Conservation (phyloP, 257 asterid species). For the Parsonsia alboflavescens region DNA sequence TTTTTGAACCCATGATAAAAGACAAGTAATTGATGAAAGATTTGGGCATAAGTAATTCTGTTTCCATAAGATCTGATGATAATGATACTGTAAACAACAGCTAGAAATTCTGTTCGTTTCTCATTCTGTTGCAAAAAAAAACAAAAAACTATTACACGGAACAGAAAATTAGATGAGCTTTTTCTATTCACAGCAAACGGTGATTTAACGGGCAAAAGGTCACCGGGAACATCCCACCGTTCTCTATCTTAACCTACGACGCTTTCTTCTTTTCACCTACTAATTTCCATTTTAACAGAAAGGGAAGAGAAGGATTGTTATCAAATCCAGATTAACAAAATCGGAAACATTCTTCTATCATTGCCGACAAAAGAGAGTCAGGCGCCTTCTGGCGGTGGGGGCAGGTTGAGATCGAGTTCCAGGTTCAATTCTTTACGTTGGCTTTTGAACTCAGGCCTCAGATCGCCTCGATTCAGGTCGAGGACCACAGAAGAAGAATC, state of each 20-base stretch:
- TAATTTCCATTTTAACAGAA: background rate
- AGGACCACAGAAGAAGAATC: constrained; percentile 23
- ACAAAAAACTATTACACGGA: too few species aligned
- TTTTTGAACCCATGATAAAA: background rate
- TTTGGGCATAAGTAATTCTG: background rate
- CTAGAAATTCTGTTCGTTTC: constrained; percentile 12
- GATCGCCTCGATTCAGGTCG: constrained; percentile 23
- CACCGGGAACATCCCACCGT: constrained; percentile 20
- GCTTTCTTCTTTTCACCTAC: background rate
- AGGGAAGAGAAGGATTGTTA: background rate
- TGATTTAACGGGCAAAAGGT: constrained; percentile 7
- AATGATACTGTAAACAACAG: constrained; percentile 16
- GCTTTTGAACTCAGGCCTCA: constrained; percentile 14
- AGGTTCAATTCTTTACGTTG: background rate
- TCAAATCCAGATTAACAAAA: background rate
- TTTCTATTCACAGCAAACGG: constrained; percentile 23
- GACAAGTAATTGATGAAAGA: too few species aligned
- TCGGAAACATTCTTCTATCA: constrained; percentile 4
- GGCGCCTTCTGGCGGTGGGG: constrained; percentile 32
- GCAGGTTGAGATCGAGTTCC: constrained; percentile 24
- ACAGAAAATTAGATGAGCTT: background rate
- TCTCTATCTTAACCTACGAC: constrained; percentile 13
- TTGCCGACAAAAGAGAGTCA: constrained; percentile 13
- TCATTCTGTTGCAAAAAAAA: constrained; percentile 20
- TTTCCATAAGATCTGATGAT: background rate